Evolutionary conservation across 805 yeast species (phyloP), one percentile per base, ranked within the genome.

Genomic region (Jamesozyma hellenica): DNA sequence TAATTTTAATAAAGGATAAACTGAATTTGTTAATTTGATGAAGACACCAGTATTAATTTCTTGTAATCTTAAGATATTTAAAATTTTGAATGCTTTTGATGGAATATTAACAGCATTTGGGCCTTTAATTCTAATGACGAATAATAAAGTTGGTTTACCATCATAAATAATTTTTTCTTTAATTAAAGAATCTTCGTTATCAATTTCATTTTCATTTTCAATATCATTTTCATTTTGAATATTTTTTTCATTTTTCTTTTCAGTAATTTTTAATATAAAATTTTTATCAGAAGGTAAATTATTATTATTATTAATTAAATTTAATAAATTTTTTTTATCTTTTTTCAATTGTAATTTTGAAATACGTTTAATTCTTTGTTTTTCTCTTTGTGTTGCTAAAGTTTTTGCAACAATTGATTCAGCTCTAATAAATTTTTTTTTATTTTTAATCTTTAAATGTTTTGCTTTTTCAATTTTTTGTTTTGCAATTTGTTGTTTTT

Each of bases 341-440:
- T 55, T 63, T 41, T 58, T 51, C 44, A 57, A 58, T 47, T 78
- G 82, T 41, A 68, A 65, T 50, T 75, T 73, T 18, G 74, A 56
- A 32, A 82, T 72, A 55, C 84, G 71, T 48, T 72, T 72, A 44
- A 82, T 68, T 64, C 94, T 72, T 55, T 77, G 78, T 44, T 64
- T 61, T 58, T 82, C 92, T 57, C 85, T 74, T 42, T 72, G 74
- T 19, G 77, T 70, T 19, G 86, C 78, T 50, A 75, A 66, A 46
- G 74, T 72, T 49, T 74, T 77, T 21, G 83, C 75, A 31, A 81
- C 82, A 47, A 83, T 67, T 15, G 80, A 71, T 63, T 83, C 94
- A 11, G 84, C 83, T 65, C 92, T 74, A 34, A 79, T 61, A 50
- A 83, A 83, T 57, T 69, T 77, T 40, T 70, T 66, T 47, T 67